A percentile compares a stretch with the other conserved stretches of the same genome.
phyloP scores from a whole-genome alignment of 2,329 filamentous ascomycete species.

The Arthroderma sp. region DNA sequence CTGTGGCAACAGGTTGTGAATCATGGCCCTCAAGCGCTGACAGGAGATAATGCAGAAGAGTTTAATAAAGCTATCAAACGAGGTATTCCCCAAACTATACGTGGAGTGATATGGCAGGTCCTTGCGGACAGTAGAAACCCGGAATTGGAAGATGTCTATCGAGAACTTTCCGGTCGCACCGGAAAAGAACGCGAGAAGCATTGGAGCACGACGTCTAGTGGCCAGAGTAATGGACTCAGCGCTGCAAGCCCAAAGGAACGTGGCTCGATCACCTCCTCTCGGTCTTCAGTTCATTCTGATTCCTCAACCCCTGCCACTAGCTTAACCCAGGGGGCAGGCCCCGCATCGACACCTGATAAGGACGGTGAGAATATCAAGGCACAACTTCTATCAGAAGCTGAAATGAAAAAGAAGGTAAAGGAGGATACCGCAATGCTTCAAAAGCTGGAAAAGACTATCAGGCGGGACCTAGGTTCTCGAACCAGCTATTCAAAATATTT shows the following conservation, averaged over 20 bases:
- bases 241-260: constrained; percentile 45
- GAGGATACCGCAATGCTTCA: constrained; percentile 60
- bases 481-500: constrained; percentile 97
- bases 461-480: constrained; percentile 75
- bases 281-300: constrained; percentile 73
- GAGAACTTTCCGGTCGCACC: constrained; percentile 62
- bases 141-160: constrained; percentile 76
- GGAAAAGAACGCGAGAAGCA: constrained; percentile 59
- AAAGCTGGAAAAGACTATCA: constrained; percentile 84
- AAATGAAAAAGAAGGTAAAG: constrained; percentile 65
- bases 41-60: constrained; percentile 76
- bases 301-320: constrained; percentile 49
- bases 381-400: constrained; percentile 49
- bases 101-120: constrained; percentile 98
- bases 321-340: constrained; percentile 41
- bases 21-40: constrained; percentile 78
- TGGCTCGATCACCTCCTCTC: constrained; percentile 59
- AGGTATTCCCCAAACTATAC: constrained; percentile 86
- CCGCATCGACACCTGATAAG: constrained; percentile 47
- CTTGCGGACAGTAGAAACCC: constrained; percentile 90
- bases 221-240: constrained; percentile 31
- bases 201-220: constrained; percentile 23
- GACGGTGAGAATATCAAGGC: constrained; percentile 53
- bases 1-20: constrained; percentile 95
- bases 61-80: constrained; percentile 81